These are phyloP conservation scores for Carpinus viminea DNA, from an alignment of 306 rosid genomes.

Conservation along the genomic window DNA sequence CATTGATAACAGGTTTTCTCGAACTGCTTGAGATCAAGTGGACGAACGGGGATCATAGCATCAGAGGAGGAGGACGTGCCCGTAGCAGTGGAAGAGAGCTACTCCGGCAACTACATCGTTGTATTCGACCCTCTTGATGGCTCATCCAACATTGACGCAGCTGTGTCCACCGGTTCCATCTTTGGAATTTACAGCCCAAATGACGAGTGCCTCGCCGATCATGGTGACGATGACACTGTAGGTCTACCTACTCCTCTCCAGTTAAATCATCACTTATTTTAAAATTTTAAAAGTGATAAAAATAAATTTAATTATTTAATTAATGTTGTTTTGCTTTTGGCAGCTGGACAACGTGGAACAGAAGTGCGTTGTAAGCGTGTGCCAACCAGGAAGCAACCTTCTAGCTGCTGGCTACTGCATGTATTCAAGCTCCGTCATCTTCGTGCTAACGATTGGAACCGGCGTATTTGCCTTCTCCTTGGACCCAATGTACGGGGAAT, in stretches of 20 bases:
- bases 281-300: too few species aligned
- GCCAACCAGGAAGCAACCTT: conserved; percentile 97
- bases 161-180: conserved; percentile 96
- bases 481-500: conserved; percentile 94
- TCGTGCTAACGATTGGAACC: conserved; percentile 79
- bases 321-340: conserved; percentile 9
- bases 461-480: conserved; percentile 81
- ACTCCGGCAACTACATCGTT: conserved; percentile 92
- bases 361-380: conserved; percentile 80
- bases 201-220: conserved; percentile 79
- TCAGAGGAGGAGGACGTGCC: conserved; percentile 99
- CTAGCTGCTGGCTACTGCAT: conserved; percentile 99
- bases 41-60: conserved; percentile 96
- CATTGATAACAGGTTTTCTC: conserved; percentile 70
- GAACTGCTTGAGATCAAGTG: conserved; percentile 93
- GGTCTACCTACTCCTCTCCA: conserved; percentile 22
- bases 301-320: too few species aligned
- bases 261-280: not conserved
- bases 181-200: conserved; percentile 97
- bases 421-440: conserved; percentile 93
- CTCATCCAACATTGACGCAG: conserved; percentile 94
- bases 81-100: conserved; percentile 98
- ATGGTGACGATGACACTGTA: conserved; percentile 68
- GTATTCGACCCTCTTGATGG: conserved; percentile 99
- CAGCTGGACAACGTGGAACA: conserved; percentile 67